Conservation (phyloP, 1,284 basidiomycete genomes). For the Inonotus hispidus region DNA sequence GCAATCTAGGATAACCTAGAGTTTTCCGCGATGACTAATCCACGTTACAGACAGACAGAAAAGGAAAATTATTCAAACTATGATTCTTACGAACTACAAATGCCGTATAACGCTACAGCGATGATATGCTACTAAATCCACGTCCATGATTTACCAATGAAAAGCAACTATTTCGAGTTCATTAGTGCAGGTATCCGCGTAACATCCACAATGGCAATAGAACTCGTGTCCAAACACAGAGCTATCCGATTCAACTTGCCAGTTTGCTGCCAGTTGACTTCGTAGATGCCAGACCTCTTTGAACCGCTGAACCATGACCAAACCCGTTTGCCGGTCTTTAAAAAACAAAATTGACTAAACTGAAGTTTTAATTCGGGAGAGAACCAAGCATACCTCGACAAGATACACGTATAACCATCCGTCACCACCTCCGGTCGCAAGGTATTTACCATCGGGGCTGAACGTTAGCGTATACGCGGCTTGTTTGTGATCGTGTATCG, state of each 20-base stretch:
- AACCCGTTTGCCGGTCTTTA: constrained; percentile 29
- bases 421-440: constrained; percentile 35
- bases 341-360: constrained; percentile 6
- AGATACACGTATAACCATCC: constrained; percentile 32
- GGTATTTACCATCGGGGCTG: constrained; percentile 49
- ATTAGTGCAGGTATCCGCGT: constrained; percentile 23
- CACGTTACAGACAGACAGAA: not conserved
- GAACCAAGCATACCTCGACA: constrained; percentile 25
- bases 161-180: not conserved
- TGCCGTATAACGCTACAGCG: constrained; percentile 6
- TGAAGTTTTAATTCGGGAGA: not conserved
- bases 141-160: not conserved
- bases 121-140: not conserved
- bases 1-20: not conserved
- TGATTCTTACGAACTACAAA: constrained; percentile 1
- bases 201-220: constrained; percentile 32
- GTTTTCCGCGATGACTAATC: constrained; percentile 4
- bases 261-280: constrained; percentile 34
- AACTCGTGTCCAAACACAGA: constrained; percentile 33
- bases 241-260: constrained; percentile 30
- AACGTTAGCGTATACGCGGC: constrained; percentile 66
- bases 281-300: constrained; percentile 33
- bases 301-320: constrained; percentile 31
- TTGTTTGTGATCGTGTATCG: constrained; percentile 59
- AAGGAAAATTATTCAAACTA: not conserved